Conservation (phyloP, 768 basidiomycete genomes). For the Panaeolus papilionaceus region DNA sequence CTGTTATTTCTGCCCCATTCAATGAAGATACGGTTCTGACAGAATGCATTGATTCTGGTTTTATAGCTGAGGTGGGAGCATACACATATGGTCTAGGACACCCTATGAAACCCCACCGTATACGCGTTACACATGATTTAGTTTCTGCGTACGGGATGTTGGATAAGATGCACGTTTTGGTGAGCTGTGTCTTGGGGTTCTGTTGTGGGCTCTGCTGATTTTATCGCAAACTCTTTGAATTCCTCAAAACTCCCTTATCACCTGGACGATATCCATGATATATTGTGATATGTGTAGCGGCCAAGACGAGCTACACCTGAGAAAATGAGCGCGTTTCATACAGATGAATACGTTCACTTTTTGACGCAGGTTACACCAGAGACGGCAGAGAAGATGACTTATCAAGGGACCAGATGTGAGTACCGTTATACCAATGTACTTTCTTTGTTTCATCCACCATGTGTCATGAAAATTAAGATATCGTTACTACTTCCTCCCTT, state of each 20-base stretch:
- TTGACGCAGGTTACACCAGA: conserved; percentile 89
- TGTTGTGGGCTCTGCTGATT: not conserved
- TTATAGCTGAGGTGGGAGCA: conserved; percentile 68
- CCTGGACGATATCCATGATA: not conserved
- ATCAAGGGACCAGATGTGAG: conserved; percentile 85
- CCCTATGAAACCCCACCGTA: conserved; percentile 96
- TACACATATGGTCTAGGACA: conserved; percentile 89
- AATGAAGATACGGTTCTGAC: not conserved
- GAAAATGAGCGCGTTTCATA: conserved; percentile 93
- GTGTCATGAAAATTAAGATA: not conserved
- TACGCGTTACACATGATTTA: conserved; percentile 92
- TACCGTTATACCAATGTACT: conserved; percentile 20
- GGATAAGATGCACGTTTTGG: conserved; percentile 92
- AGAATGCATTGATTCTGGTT: not conserved
- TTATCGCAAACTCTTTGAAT: not conserved
- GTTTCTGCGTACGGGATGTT: conserved; percentile 92
- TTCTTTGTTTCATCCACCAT: not conserved
- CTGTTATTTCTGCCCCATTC: not conserved
- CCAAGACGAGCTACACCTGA: conserved; percentile 74
- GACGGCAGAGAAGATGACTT: conserved; percentile 85
- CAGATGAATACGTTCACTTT: conserved; percentile 98
- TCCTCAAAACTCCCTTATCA: not conserved
- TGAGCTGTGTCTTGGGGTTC: conserved; percentile 42
- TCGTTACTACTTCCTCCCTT: not conserved
- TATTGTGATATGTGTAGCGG: conserved; percentile 47